These are phyloP conservation scores for Diplodia mutila DNA, from an alignment of 2,329 filamentous ascomycete species.

Conservation along the genomic window DNA sequence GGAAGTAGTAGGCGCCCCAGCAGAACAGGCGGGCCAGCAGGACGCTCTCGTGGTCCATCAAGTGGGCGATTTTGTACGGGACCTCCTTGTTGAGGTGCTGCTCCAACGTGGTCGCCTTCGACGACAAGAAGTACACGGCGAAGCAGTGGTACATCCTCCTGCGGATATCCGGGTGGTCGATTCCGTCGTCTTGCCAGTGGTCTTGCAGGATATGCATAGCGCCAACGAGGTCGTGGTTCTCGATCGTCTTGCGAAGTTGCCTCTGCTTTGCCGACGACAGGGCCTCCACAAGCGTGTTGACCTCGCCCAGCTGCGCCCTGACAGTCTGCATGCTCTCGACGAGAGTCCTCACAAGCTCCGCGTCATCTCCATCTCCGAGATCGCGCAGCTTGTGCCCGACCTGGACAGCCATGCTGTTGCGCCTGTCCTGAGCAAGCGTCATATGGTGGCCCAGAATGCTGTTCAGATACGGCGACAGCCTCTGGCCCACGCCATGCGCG, in stretches of 20 bases:
- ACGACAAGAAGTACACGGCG: neutral
- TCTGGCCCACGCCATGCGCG: too few relatives aligned
- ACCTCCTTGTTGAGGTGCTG: neutral
- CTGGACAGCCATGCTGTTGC: neutral
- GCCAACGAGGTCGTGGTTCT: neutral
- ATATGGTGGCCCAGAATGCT: fast-evolving
- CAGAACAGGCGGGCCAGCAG: neutral
- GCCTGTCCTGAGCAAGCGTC: too few relatives aligned
- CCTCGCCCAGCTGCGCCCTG: neutral
- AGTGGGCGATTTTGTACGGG: neutral
- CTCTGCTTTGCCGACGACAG: neutral
- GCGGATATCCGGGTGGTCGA: neutral
- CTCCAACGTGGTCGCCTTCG: neutral
- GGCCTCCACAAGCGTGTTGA: fast-evolving
- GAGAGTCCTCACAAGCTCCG: neutral
- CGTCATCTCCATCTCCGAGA: fast-evolving
- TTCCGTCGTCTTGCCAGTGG: neutral
- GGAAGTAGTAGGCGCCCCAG: neutral
- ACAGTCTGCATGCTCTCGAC: neutral
- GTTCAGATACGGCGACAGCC: too few relatives aligned
- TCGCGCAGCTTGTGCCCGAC: neutral
- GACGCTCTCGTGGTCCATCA: neutral
- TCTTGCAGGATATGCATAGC: neutral
- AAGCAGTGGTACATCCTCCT: neutral
- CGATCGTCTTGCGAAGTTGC: neutral